A percentile compares a stretch with the other conserved stretches of the same genome.
Evolutionary conservation across 176 grass and related monocot genomes (phyloP).

Genomic region (Oryza nivara): DNA sequence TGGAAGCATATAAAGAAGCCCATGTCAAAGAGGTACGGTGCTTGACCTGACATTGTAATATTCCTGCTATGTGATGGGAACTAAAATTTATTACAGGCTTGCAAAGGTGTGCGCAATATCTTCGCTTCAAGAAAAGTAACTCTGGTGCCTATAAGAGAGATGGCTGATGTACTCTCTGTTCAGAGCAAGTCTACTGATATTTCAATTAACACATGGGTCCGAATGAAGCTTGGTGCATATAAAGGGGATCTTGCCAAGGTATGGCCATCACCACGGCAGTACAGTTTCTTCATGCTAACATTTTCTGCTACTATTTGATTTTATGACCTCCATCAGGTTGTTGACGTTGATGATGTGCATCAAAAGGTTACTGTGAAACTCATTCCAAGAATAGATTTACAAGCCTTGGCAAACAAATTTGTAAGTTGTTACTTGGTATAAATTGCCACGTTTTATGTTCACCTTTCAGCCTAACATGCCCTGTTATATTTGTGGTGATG

Average conservation of each 20-base stretch:
- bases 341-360: conserved; percentile 77
- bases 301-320: conserved; percentile 27
- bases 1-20: conserved; percentile 83
- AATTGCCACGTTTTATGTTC: conserved; percentile 2
- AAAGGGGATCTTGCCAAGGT: conserved; percentile 95
- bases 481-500: conserved; percentile 21
- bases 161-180: conserved; percentile 79
- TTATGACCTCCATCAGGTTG: conserved; percentile 54
- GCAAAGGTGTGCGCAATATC: conserved; percentile 76
- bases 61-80: conserved; percentile 11
- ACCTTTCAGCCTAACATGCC: conserved; percentile 11
- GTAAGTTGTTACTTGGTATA: conserved; percentile 42
- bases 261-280: neutral
- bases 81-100: conserved; percentile 55
- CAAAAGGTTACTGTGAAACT: conserved; percentile 82
- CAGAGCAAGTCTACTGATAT: conserved; percentile 75
- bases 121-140: conserved; percentile 65
- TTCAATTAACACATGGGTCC: conserved; percentile 74
- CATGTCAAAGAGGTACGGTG: conserved; percentile 78
- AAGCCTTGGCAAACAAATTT: conserved; percentile 72
- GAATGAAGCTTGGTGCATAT: conserved; percentile 78
- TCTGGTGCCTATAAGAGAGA: conserved; percentile 76
- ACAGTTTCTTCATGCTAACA: conserved; percentile 1
- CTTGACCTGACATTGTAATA: conserved; percentile 36
- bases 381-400: conserved; percentile 88